Conservation (phyloP, 1,284 basidiomycete species). For the Termitomyces sp. region DNA sequence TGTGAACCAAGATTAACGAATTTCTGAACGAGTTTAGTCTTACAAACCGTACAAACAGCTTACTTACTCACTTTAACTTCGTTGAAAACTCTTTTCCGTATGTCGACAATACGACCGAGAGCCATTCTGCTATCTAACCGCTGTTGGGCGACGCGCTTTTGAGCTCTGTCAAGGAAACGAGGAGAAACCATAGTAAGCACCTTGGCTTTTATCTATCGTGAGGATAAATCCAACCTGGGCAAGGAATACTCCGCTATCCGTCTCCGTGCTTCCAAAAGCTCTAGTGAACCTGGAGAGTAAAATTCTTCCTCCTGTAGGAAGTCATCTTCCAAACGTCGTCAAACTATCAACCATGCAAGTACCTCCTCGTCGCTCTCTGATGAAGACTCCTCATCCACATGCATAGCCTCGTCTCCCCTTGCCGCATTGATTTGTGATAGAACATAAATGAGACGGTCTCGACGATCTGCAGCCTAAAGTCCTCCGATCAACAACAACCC, state of each 20-base stretch:
- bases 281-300: constrained; percentile 87
- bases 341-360: constrained; percentile 15
- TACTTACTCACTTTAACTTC: constrained; percentile 74
- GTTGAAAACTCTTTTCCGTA: constrained; percentile 83
- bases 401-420: constrained; percentile 66
- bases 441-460: constrained; percentile 92
- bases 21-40: constrained; percentile 44
- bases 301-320: constrained; percentile 81
- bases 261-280: constrained; percentile 79
- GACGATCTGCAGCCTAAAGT: constrained; percentile 72
- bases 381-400: constrained; percentile 63
- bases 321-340: not conserved
- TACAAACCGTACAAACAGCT: not conserved
- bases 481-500: constrained; percentile 15
- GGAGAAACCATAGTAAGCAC: constrained; percentile 65
- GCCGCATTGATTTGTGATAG: constrained; percentile 86
- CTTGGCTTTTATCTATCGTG: constrained; percentile 48
- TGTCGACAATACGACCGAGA: constrained; percentile 87
- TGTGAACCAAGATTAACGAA: constrained; percentile 94
- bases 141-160: constrained; percentile 87
- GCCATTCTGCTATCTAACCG: constrained; percentile 82
- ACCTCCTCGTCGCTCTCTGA: constrained; percentile 78
- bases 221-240: constrained; percentile 77
- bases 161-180: constrained; percentile 68
- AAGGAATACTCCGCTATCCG: constrained; percentile 90